Evolutionary conservation across 1,284 basidiomycete species (phyloP).

Genomic region (Amylostereum chailletii): DNA sequence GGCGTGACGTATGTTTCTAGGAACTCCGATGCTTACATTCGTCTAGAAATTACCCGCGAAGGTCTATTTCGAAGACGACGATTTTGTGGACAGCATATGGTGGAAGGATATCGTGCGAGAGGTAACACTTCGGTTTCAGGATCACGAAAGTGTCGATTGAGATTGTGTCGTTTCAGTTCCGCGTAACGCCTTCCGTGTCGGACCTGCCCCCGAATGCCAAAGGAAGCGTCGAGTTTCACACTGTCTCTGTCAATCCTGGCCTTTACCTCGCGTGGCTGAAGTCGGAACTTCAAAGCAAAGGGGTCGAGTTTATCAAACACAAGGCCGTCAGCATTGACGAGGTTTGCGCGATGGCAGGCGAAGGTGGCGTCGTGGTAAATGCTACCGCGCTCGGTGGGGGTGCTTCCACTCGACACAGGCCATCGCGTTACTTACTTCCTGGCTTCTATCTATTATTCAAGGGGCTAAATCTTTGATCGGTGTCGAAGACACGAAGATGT

Average conservation of each 20-base stretch:
- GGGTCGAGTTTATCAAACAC: constrained; percentile 22
- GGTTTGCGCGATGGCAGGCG: constrained; percentile 27
- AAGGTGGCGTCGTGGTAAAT: constrained; percentile 34
- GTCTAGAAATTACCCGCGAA: constrained; percentile 34
- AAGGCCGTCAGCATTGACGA: constrained; percentile 29
- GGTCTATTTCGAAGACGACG: constrained; percentile 27
- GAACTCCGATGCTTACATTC: too few species aligned
- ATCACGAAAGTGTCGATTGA: background rate
- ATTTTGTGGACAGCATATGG: constrained; percentile 31
- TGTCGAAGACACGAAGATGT: constrained; percentile 64
- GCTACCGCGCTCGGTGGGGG: constrained; percentile 37
- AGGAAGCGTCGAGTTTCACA: constrained; percentile 33
- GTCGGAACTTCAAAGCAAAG: constrained; percentile 25
- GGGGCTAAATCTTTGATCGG: constrained; percentile 72
- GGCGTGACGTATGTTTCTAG: too few species aligned
- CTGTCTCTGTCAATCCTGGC: constrained; percentile 38
- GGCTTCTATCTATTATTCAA: constrained; percentile 14
- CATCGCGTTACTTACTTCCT: background rate
- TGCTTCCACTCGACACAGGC: too few species aligned
- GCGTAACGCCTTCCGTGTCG: background rate
- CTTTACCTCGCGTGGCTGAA: constrained; percentile 41
- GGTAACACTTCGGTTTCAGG: constrained; percentile 24
- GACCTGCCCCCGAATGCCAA: constrained; percentile 15
- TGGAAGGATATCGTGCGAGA: constrained; percentile 42
- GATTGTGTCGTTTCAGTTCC: background rate